A percentile compares a stretch with the other conserved stretches of the same genome.
Conservation (phyloP, 2,329 filamentous ascomycete genomes). For the Aspergillus aculeatus region DNA sequence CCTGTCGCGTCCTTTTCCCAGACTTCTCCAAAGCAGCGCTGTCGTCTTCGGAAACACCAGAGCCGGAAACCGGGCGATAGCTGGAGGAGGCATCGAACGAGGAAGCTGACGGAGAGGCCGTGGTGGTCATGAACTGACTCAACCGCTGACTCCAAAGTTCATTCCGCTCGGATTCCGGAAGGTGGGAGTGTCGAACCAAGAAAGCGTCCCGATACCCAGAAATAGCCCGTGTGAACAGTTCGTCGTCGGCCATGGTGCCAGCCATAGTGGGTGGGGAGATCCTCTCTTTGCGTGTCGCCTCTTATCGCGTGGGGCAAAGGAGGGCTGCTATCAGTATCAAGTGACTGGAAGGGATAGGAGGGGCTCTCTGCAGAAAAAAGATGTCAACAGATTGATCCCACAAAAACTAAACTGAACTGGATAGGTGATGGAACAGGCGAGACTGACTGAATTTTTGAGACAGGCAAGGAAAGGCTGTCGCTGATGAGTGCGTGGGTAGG, state of each 20-base stretch:
- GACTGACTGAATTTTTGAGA: background rate
- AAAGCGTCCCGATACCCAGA: conserved; percentile 44
- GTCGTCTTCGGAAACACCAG: conserved; percentile 20
- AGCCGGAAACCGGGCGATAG: conserved; percentile 22
- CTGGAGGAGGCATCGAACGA: conserved; percentile 13
- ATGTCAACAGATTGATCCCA: conserved; percentile 6
- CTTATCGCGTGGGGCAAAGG: conserved; percentile 11
- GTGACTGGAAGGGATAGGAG: conserved; percentile 7
- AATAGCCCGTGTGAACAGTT: conserved; percentile 42
- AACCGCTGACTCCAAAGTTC: conserved; percentile 42
- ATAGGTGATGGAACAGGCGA: background rate
- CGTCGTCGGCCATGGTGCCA: conserved; percentile 38
- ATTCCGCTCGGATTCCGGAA: conserved; percentile 42
- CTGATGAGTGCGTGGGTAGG: background rate
- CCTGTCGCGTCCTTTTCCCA: conserved; percentile 45
- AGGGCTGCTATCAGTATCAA: conserved; percentile 35
- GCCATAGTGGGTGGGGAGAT: conserved; percentile 31
- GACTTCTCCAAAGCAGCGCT: conserved; percentile 31
- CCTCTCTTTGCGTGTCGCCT: conserved; percentile 17
- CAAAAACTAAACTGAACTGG: background rate
- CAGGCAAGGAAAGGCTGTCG: background rate
- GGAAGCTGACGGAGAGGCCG: conserved; percentile 18
- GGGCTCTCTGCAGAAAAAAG: conserved; percentile 7
- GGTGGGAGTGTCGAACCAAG: conserved; percentile 42
- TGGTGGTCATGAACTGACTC: conserved; percentile 38